A percentile compares a stretch with the other conserved stretches of the same genome.
phyloP scores from a whole-genome alignment of 805 yeast genomes.

The Lipomyces yamanashiensis region DNA sequence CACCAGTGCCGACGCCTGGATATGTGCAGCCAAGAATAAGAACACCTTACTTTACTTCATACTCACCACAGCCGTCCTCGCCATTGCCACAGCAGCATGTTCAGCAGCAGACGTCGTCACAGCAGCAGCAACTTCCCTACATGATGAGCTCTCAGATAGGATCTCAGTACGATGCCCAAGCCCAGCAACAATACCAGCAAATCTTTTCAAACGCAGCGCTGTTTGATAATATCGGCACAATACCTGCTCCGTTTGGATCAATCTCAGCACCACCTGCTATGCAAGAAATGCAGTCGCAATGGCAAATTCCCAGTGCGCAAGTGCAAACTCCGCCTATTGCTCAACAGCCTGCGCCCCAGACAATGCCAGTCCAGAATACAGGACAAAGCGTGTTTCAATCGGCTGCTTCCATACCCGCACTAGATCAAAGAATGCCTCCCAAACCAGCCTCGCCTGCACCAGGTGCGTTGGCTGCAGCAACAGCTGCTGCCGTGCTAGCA shows the following conservation, averaged over 20 bases:
- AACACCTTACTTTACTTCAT: constrained; percentile 2
- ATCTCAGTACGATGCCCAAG: constrained; percentile 7
- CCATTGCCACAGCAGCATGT: constrained; percentile 3
- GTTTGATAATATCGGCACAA: background rate
- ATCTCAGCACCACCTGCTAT: constrained; percentile 2
- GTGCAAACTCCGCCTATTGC: background rate
- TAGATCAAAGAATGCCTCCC: no score
- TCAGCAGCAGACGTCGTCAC: background rate
- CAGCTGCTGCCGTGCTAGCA: background rate
- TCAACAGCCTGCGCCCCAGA: background rate
- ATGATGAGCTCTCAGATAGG: background rate
- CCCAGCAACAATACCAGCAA: constrained; percentile 17
- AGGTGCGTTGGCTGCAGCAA: constrained; percentile 1
- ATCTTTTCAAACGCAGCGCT: constrained; percentile 15
- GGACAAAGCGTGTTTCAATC: background rate
- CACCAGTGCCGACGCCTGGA: background rate
- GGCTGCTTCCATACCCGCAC: background rate
- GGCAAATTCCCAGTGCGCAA: constrained; percentile 4
- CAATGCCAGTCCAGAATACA: background rate
- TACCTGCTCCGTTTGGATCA: background rate
- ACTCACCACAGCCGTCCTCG: constrained; percentile 2
- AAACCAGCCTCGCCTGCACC: background rate
- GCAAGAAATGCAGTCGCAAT: constrained; percentile 2
- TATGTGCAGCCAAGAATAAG: constrained; percentile 1
- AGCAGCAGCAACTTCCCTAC: background rate